Evolutionary conservation across 768 basidiomycete species (phyloP), one percentile per base, ranked within the genome.

Genomic region (Psilocybe sp.): DNA sequence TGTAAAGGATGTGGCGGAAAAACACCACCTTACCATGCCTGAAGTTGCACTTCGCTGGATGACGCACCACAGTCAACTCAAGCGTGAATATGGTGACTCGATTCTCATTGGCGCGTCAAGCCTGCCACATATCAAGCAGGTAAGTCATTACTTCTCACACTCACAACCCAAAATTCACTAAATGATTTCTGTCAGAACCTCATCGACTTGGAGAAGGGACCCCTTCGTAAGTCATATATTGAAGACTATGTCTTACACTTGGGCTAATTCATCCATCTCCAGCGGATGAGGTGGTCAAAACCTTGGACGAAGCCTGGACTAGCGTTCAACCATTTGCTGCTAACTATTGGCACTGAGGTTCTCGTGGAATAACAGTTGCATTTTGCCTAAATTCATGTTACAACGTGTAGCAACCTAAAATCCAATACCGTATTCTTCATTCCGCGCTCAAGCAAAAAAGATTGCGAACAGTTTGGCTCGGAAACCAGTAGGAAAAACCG

Each of bases 41-140:
- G 81, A 84, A 63, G 71, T 81, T 4, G 80, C 82, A 1, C 65
- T 83, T 40, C 71, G 83, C n/a, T 85, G 83, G 83, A 67, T 77
- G 46, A 77, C 81, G 46, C 75, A 84, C 50, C 82, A 85, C 51
- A 79, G 77, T 7, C 49, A 67, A 1, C 58, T 84, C 44, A 70
- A 75, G 57, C 64, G 72, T 8, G 77, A 79, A 55, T 55, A 69
- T 18, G 74, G 77, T 7, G 78, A 81, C 56, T 63, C 76, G n/a
- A 66, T 85, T 47, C 65, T 86, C 51, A 83, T 87, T 55, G 84
- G 84, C 16, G 84, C 83, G 18, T 80, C 77, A 6, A 80, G 73
- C 49, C 46, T 78, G 53, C 66, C 69, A 32, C 84, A 87, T 55
- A 77, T 84, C 42, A 74, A 84, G 61, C 67, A 77, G 67, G 76